Conservation (phyloP, 1,139 yeast genomes). For the Debaryomyces singareniensis region DNA sequence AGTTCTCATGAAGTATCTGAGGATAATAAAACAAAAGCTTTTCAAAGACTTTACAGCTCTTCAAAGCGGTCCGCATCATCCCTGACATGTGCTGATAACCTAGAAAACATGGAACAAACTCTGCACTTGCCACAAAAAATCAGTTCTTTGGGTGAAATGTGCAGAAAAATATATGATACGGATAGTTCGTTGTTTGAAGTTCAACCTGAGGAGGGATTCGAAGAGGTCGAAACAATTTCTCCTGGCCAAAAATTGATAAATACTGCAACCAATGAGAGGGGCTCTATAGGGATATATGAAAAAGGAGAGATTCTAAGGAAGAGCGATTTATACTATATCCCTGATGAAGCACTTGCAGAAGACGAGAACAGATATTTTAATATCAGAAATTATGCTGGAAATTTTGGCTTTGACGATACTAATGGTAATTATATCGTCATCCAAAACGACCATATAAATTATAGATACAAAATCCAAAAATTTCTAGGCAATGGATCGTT, state of each 20-base stretch:
- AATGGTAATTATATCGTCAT: conserved; percentile 56
- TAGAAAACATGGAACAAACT: too few relatives aligned
- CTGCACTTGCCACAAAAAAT: too few relatives aligned
- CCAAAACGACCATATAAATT: conserved; percentile 68
- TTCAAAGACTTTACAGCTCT: background rate
- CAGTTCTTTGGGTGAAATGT: conserved; percentile 14
- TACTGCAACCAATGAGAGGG: background rate
- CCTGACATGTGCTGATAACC: background rate
- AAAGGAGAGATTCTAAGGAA: conserved; percentile 44
- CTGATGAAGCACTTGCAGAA: conserved; percentile 10
- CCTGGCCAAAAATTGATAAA: background rate
- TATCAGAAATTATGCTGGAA: conserved; percentile 36
- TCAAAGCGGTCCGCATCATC: background rate
- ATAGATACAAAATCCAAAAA: conserved; percentile 57
- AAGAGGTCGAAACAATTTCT: conserved; percentile 1
- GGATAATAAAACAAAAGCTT: background rate
- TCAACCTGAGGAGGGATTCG: conserved; percentile 4
- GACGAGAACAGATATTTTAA: conserved; percentile 25
- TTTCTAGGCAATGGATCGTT: conserved; percentile 77
- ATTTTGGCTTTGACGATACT: conserved; percentile 71
- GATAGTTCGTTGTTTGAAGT: conserved; percentile 17
- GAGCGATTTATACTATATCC: conserved; percentile 35
- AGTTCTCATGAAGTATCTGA: background rate
- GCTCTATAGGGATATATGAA: conserved; percentile 39
- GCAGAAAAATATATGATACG: conserved; percentile 13